These are phyloP conservation scores for Friedmanniomyces endolithicus DNA, from an alignment of 495 filamentous ascomycete species.

Conservation along the genomic window DNA sequence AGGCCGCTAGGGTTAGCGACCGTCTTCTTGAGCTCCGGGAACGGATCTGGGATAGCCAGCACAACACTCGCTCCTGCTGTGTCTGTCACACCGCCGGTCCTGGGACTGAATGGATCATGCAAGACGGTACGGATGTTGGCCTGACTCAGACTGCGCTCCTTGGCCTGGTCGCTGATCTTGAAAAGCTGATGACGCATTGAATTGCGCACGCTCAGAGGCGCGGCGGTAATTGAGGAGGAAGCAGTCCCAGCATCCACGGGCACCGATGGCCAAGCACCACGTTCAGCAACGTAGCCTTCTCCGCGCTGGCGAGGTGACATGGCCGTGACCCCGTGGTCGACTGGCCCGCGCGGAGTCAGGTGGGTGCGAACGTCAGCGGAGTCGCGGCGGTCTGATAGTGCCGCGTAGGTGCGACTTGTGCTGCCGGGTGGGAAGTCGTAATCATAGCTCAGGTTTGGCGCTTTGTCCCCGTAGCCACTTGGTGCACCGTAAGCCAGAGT, in stretches of 20 bases:
- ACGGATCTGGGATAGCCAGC: neutral
- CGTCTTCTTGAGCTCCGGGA: slow-evolving; percentile 4
- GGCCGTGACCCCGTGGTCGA: neutral
- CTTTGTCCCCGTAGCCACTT: neutral
- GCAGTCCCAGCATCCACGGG: neutral
- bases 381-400: neutral
- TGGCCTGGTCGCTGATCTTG: slow-evolving; percentile 16
- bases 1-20: slow-evolving; percentile 10
- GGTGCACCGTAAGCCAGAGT: neutral
- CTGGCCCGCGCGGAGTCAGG: no score
- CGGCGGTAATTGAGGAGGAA: neutral
- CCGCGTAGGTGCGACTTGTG: neutral
- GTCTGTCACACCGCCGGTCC: neutral
- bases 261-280: neutral
- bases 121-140: slow-evolving; percentile 18
- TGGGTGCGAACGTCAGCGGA: neutral
- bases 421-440: slow-evolving; percentile 9
- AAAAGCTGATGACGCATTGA: slow-evolving; percentile 11
- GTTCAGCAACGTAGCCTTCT: neutral
- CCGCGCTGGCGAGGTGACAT: neutral
- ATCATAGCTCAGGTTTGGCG: slow-evolving; percentile 8
- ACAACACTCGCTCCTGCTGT: neutral
- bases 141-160: slow-evolving; percentile 19
- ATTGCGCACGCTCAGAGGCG: neutral
- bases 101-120: slow-evolving; percentile 11